Evolutionary conservation across 495 filamentous ascomycete species (phyloP), one percentile per base, ranked within the genome.

Genomic region (Chaetomium cochliodes): DNA sequence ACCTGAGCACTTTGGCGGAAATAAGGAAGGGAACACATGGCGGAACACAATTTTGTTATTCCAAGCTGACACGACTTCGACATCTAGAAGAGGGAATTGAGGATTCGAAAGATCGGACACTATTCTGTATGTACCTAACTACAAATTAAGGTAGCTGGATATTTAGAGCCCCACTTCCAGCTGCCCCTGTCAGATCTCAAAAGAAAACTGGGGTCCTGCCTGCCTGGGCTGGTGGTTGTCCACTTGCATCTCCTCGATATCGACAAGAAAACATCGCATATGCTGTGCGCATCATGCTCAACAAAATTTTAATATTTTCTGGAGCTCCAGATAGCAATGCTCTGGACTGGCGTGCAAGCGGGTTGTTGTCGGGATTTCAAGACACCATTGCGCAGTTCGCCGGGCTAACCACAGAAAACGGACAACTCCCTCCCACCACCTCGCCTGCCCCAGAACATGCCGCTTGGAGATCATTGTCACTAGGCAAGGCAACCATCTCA

Each of bases 321-420:
- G 89, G 89, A 8, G 86, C 88, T 20, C 89, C 89, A 28, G 79
- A 84, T 26, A 67, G 69, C 22, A 68, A 66, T 44, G 76, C 75
- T 33, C 77, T 92, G 15, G 68, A 81, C 30, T 92, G 88, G 88
- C 73, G 79, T 41, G 71, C 81, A 33, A 67, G 73, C 6, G 74
- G 77, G 37, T 76, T 91, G 55, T 73, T 89, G 42, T 67, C 78
- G 15, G 70, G 71, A 11, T 81, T 81, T 58, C 66, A 74, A 8
- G 72, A 74, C 2, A 72, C 80, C 3, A 78, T 88, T 47, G 76
- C 77, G 6, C 77, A 76, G 18, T 87, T 89, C 65, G 64, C 77
- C 2, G 69, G 69, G 5, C 52, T 72, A 41, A 55, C 62, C 18
- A 60, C 63, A 52, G 37, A 2, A 26, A 49, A 22, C 30, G 23